These are phyloP conservation scores for Saturnispora quitensis DNA, from an alignment of 805 yeast species.

Conservation along the genomic window DNA sequence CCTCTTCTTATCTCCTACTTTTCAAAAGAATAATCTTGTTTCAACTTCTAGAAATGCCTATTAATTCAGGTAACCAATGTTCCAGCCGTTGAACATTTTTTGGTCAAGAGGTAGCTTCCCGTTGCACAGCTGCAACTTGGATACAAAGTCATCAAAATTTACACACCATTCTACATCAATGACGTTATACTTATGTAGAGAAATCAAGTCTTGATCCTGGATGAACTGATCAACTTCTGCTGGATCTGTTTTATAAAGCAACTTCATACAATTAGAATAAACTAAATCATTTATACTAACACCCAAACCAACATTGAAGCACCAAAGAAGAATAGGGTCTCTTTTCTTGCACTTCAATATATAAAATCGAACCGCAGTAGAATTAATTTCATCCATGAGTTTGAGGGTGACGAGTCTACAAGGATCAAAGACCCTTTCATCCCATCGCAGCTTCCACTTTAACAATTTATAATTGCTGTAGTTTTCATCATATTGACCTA, in stretches of 20 bases:
- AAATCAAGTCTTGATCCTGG: conserved; percentile 13
- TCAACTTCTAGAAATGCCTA: not conserved
- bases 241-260: conserved; percentile 27
- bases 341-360: conserved; percentile 17
- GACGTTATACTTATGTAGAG: conserved; percentile 10
- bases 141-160: conserved; percentile 26
- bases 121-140: conserved; percentile 24
- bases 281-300: not conserved
- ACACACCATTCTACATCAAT: conserved; percentile 29
- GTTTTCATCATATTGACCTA: conserved; percentile 35
- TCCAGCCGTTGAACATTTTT: conserved; percentile 23
- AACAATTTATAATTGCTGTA: conserved; percentile 31
- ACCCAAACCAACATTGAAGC: conserved; percentile 36
- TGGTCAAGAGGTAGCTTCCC: conserved; percentile 27
- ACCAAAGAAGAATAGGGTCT: conserved; percentile 33
- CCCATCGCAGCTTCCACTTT: conserved; percentile 48
- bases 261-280: conserved; percentile 31
- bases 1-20: not conserved
- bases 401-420: conserved; percentile 30
- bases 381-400: conserved; percentile 35
- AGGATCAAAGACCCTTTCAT: conserved; percentile 27
- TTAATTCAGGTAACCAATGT: conserved; percentile 16
- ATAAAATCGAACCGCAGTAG: conserved; percentile 33
- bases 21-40: not conserved
- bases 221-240: conserved; percentile 13